Evolutionary conservation across 2,329 filamentous ascomycete species (phyloP).

Genomic region (Hysterium pulicare): DNA sequence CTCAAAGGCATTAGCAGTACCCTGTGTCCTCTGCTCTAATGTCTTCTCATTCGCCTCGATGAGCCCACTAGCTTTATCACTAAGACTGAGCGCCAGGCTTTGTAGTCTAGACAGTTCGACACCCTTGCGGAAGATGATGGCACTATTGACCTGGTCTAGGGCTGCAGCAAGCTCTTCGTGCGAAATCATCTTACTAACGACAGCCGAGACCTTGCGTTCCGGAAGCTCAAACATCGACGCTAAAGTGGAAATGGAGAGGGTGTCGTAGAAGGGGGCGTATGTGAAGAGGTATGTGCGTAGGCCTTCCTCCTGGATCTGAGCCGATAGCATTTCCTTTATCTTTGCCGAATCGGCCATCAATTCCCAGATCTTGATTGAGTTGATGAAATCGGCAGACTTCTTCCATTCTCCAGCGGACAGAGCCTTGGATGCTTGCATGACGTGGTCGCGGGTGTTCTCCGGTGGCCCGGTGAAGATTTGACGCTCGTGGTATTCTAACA

Average conservation of each 20-base stretch:
- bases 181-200: slow-evolving; percentile 99
- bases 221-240: slow-evolving; percentile 94
- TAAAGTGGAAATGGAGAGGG: slow-evolving; percentile 79
- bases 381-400: slow-evolving; percentile 89
- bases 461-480: slow-evolving; percentile 98
- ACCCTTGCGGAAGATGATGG: slow-evolving; percentile 98
- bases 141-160: slow-evolving; percentile 94
- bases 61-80: slow-evolving; percentile 92
- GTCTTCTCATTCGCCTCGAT: slow-evolving; percentile 98
- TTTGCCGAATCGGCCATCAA: slow-evolving; percentile 88
- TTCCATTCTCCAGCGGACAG: slow-evolving; percentile 98
- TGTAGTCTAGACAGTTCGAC: slow-evolving; percentile 96
- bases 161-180: slow-evolving; percentile 97
- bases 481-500: slow-evolving; percentile 98
- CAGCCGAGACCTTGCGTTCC: slow-evolving; percentile 83
- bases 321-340: slow-evolving; percentile 95
- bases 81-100: slow-evolving; percentile 87
- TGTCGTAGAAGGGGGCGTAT: slow-evolving; percentile 99
- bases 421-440: slow-evolving; percentile 98
- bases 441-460: slow-evolving; percentile 97
- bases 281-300: slow-evolving; percentile 98
- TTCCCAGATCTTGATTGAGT: slow-evolving; percentile 99
- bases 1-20: slow-evolving; percentile 93
- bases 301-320: slow-evolving; percentile 98
- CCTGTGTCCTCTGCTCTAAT: slow-evolving; percentile 93